phyloP scores from a whole-genome alignment of 2,329 filamentous ascomycete genomes.

The Cercospora zeae-maydis region DNA sequence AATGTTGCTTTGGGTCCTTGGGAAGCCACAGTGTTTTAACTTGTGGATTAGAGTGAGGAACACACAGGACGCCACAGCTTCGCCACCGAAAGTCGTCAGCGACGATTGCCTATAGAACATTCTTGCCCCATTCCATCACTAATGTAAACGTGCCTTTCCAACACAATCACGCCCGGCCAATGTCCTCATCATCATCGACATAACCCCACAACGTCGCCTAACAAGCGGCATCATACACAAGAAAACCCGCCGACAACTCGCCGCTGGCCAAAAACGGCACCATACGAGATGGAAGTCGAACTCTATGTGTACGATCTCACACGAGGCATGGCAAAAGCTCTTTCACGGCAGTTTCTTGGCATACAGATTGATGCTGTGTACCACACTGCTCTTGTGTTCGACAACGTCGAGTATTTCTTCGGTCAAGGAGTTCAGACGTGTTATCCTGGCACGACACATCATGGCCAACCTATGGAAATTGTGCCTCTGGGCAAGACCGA shows the following conservation, averaged over 20 bases:
- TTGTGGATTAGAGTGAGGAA: not conserved
- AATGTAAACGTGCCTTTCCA: not conserved
- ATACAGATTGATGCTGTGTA: constrained; percentile 86
- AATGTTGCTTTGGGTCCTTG: not conserved
- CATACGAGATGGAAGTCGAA: constrained; percentile 46
- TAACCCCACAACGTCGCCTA: not conserved
- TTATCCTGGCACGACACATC: constrained; percentile 75
- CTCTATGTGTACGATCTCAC: constrained; percentile 54
- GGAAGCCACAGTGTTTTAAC: not conserved
- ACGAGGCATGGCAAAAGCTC: constrained; percentile 43
- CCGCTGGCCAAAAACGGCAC: not conserved
- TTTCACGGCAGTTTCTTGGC: constrained; percentile 59
- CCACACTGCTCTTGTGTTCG: constrained; percentile 84
- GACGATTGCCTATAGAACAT: not conserved
- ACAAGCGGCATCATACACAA: not conserved
- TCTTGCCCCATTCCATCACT: not conserved
- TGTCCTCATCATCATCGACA: not conserved
- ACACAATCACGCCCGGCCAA: not conserved
- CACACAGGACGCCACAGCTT: not conserved
- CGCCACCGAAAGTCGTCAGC: not conserved
- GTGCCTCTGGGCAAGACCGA: constrained; percentile 72
- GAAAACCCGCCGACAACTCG: not conserved
- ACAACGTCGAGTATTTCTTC: constrained; percentile 84
- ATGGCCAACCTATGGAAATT: constrained; percentile 76
- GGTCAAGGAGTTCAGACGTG: constrained; percentile 84